A percentile compares a stretch with the other conserved stretches of the same genome.
Conservation (phyloP, 2,329 filamentous ascomycete species). For the Grosmannia serpens region DNA sequence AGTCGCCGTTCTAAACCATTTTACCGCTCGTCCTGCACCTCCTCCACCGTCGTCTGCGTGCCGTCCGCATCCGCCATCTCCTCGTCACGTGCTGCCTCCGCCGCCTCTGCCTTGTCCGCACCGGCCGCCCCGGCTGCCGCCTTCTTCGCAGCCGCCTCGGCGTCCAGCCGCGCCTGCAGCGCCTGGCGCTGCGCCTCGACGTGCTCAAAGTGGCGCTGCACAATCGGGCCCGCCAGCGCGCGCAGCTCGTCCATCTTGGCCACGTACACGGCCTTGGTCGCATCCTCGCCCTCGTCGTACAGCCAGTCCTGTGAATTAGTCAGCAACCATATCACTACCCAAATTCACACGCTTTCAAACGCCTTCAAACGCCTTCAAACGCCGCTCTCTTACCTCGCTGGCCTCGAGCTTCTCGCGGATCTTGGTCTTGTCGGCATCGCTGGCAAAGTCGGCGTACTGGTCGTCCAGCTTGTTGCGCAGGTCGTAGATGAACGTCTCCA, state of each 20-base stretch:
- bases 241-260: slow-evolving; percentile 95
- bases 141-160: slow-evolving; percentile 68
- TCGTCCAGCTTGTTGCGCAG: slow-evolving; percentile 91
- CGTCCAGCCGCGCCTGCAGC: slow-evolving; percentile 63
- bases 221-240: slow-evolving; percentile 77
- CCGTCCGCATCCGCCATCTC: slow-evolving; percentile 53
- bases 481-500: slow-evolving; percentile 96
- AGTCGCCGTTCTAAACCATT: neutral
- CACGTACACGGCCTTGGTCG: slow-evolving; percentile 85
- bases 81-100: slow-evolving; percentile 32
- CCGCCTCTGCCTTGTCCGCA: slow-evolving; percentile 31
- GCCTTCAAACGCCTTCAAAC: neutral
- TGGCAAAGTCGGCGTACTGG: slow-evolving; percentile 52
- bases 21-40: slow-evolving; percentile 2
- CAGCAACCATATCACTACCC: neutral
- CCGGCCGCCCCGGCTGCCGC: slow-evolving; percentile 42
- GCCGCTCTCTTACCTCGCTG: slow-evolving; percentile 73
- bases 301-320: slow-evolving; percentile 71
- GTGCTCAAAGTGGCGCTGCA: slow-evolving; percentile 93
- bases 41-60: slow-evolving; percentile 10
- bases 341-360: too few species aligned
- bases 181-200: slow-evolving; percentile 75
- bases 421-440: slow-evolving; percentile 34
- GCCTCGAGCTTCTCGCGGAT: slow-evolving; percentile 73
- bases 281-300: slow-evolving; percentile 92